These are phyloP conservation scores for Dactylorhiza incarnata DNA, from an alignment of 106 monocot species.

Conservation along the genomic window DNA sequence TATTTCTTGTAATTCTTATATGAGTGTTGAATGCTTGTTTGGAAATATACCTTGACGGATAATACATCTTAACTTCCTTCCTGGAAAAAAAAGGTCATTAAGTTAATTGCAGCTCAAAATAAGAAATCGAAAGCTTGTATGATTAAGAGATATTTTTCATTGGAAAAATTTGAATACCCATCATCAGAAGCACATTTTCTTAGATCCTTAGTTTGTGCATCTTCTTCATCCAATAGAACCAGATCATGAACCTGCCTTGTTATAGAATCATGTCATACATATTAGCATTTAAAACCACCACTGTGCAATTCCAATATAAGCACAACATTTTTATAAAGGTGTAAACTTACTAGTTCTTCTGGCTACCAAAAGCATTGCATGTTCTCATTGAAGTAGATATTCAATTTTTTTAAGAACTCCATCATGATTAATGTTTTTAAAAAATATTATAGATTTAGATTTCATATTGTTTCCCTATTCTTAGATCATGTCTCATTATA, in stretches of 20 bases:
- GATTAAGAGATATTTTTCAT: constrained; percentile 16
- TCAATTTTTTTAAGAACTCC: neutral
- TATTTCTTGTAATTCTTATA: neutral
- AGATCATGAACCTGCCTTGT: constrained; percentile 26
- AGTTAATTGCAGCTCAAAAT: neutral
- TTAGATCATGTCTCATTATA: too few species aligned
- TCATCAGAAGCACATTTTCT: constrained; percentile 16
- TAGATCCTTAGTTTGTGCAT: constrained; percentile 8
- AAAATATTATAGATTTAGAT: too few species aligned
- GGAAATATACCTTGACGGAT: constrained; percentile 68
- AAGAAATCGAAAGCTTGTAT: neutral
- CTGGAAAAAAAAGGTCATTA: constrained; percentile 28
- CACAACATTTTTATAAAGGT: neutral
- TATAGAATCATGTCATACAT: neutral
- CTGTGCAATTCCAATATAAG: neutral
- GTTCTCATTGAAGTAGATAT: neutral
- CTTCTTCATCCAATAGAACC: constrained; percentile 49
- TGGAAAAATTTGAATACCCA: constrained; percentile 20
- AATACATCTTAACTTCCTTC: constrained; percentile 57
- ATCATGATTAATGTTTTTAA: too few species aligned
- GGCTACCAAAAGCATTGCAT: neutral
- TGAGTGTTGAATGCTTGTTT: neutral
- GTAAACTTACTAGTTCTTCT: neutral
- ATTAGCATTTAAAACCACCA: neutral
- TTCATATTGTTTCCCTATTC: too few species aligned